Percentiles rank a stretch among this genome's conserved stretches.
Evolutionary conservation across 2,329 filamentous ascomycete genomes (phyloP).

Genomic region (Monilinia aucupariae): DNA sequence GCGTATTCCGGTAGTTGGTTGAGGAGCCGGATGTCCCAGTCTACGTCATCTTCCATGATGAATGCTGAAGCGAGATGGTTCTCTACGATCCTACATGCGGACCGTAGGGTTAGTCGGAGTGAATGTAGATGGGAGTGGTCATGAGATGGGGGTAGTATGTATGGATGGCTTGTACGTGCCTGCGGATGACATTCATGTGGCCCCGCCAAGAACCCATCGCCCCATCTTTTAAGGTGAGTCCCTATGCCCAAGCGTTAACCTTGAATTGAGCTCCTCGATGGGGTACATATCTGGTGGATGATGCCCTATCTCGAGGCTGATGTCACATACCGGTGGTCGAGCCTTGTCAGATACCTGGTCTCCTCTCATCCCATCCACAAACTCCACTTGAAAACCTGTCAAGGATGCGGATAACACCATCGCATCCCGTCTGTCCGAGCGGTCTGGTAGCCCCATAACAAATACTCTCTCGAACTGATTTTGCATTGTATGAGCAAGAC

Average conservation of each 20-base stretch:
- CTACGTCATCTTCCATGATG: conserved; percentile 42
- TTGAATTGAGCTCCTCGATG: not conserved
- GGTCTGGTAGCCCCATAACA: conserved; percentile 42
- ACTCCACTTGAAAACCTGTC: conserved; percentile 41
- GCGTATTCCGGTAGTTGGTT: conserved; percentile 34
- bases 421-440: conserved; percentile 46
- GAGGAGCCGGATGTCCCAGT: conserved; percentile 40
- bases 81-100: conserved; percentile 24
- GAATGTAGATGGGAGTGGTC: too few relatives aligned
- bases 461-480: conserved; percentile 41
- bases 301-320: not conserved
- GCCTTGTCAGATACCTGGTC: conserved; percentile 40
- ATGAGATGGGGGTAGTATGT: not conserved
- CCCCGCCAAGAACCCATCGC: conserved; percentile 40
- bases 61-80: conserved; percentile 34
- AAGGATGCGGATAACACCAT: conserved; percentile 41
- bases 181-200: conserved; percentile 38
- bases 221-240: conserved; percentile 10
- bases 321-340: conserved; percentile 33
- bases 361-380: conserved; percentile 40
- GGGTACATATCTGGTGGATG: too few relatives aligned
- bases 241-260: conserved; percentile 5
- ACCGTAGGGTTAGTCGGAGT: not conserved
- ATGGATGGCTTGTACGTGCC: conserved; percentile 20
- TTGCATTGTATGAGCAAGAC: not conserved